These are phyloP conservation scores for Paramarasmius palmivorus DNA, from an alignment of 1,284 basidiomycete genomes.

Conservation along the genomic window DNA sequence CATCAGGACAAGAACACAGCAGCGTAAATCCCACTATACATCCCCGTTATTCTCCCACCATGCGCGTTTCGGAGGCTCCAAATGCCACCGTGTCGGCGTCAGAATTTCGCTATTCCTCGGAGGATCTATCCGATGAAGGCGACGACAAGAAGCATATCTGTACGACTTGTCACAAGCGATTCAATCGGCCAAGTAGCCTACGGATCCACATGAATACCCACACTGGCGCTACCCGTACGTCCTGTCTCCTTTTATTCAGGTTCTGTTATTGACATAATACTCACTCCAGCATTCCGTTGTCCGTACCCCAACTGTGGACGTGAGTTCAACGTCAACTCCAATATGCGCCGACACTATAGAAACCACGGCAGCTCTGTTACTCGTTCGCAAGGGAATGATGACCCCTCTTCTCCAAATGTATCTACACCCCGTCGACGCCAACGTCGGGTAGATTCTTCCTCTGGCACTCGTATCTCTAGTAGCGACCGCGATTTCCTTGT, in stretches of 20 bases:
- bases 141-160: conserved; percentile 59
- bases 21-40: background rate
- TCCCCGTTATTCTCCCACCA: background rate
- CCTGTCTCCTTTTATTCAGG: conserved; percentile 12
- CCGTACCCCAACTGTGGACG: conserved; percentile 73
- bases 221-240: conserved; percentile 74
- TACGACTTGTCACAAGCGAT: conserved; percentile 65
- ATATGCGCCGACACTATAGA: conserved; percentile 77
- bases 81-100: background rate
- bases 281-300: conserved; percentile 62
- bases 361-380: conserved; percentile 44
- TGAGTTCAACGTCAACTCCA: conserved; percentile 78
- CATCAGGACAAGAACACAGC: no score
- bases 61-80: background rate
- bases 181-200: conserved; percentile 77
- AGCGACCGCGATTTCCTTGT: conserved; percentile 10
- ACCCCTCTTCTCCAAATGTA: background rate
- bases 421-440: conserved; percentile 6
- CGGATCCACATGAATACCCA: conserved; percentile 77
- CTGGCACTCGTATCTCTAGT: background rate
- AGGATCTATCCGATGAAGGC: conserved; percentile 18
- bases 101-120: conserved; percentile 12
- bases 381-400: conserved; percentile 9
- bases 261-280: conserved; percentile 3
- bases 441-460: conserved; percentile 3